Evolutionary conservation across 2,329 filamentous ascomycete species (phyloP), one percentile per base, ranked within the genome.

Genomic region (Cladophialophora psammophila): DNA sequence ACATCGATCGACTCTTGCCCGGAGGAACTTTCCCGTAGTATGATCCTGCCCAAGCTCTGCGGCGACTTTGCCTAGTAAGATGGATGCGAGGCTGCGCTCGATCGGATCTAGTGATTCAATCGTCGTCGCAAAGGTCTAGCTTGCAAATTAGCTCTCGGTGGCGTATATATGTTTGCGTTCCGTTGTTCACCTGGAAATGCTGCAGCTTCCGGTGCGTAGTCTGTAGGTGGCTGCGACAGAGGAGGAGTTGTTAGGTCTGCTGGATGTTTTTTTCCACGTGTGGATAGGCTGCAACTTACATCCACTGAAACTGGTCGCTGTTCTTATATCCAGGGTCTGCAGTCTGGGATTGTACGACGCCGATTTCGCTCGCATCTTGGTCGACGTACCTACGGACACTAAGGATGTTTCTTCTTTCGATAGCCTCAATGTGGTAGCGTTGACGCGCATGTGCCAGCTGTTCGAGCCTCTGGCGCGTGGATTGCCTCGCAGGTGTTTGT

Each of bases 381-480:
- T 40, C 38, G 15, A 40, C 38, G 38, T 40, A 40, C 10, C 38
- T 40, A 1, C 38, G 9, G 10, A 40, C 13, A 40, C 38, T 40
- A 5, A 40, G 38, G 10, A 15, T 15, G 38, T 40, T 15, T 40
- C 15, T 10, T 15, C 10, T 40, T 9, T 40, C 38, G 38, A 40
- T 40, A 5, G 8, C 1, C 10, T 40, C 38, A 40, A 40, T 40
- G 38, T 40, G 38, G 10, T 40, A 13, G 18, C 34, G 55, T 6
- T 58, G 55, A 42, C 55, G 55, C 15, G 35, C 40, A 2, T 18
- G 35, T 20, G 13, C n/a, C 35, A 42, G 35, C 31, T 34, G 20
- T 9, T 58, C 35, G 7, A 58, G 31, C 35, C 32, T 58, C 10
- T 57, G 6, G 31, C 18, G 31, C 10, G 55, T 58, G 55, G 35